Conservation (phyloP, 441 rosid species). For the Brassica balearica region DNA sequence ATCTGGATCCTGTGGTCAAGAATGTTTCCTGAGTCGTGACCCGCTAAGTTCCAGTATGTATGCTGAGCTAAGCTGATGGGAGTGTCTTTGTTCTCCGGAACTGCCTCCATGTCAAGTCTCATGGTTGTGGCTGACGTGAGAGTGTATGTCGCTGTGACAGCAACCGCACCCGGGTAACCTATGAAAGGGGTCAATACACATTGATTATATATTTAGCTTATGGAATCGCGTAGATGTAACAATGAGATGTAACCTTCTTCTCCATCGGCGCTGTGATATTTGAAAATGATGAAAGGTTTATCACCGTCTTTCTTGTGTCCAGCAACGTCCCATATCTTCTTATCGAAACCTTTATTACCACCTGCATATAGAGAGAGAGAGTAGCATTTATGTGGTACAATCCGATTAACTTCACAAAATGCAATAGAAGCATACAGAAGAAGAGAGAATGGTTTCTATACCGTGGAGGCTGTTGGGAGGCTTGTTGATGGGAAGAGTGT, state of each 20-base stretch:
- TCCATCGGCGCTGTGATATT: constrained; percentile 73
- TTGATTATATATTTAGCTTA: not conserved
- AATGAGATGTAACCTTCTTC: constrained; percentile 64
- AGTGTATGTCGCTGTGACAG: constrained; percentile 74
- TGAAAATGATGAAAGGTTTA: constrained; percentile 73
- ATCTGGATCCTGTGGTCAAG: constrained; percentile 78
- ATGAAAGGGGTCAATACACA: not conserved
- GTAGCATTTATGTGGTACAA: not conserved
- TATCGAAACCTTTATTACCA: constrained; percentile 86
- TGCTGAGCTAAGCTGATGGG: constrained; percentile 92
- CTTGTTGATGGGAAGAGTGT: constrained; percentile 78
- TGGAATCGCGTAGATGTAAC: not conserved
- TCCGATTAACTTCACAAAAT: not conserved
- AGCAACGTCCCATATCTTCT: constrained; percentile 74
- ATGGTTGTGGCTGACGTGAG: constrained; percentile 71
- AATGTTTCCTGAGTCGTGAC: constrained; percentile 75
- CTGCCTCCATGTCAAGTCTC: constrained; percentile 94
- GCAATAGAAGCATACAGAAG: not conserved
- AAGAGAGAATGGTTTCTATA: constrained; percentile 30
- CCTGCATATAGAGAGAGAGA: constrained; percentile 47
- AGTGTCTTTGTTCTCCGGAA: constrained; percentile 71
- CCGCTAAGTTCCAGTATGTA: constrained; percentile 91
- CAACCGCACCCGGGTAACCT: constrained; percentile 90
- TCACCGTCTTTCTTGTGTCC: constrained; percentile 63
- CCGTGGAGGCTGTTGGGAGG: constrained; percentile 96